Conservation (phyloP, 2,329 filamentous ascomycete genomes). For the Fusarium sp. region DNA sequence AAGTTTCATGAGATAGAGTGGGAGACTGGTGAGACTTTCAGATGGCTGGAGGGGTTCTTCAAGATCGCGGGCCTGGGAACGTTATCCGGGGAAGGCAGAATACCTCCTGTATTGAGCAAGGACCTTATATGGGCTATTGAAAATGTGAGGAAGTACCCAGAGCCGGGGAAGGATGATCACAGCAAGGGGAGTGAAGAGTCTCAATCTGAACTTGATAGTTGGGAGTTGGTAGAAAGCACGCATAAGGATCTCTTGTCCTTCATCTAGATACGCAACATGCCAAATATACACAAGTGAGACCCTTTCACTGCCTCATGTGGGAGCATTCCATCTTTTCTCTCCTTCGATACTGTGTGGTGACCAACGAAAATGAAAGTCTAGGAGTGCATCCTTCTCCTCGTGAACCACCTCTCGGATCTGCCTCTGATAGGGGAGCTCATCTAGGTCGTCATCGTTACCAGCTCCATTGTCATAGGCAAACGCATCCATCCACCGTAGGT, state of each 20-base stretch:
- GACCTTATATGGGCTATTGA: slow-evolving; percentile 59
- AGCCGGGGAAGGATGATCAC: slow-evolving; percentile 39
- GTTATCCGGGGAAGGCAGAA: slow-evolving; percentile 56
- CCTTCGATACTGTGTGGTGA: background rate
- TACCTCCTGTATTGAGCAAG: slow-evolving; percentile 55
- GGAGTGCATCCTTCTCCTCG: background rate
- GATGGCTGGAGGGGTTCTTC: slow-evolving; percentile 58
- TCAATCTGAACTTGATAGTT: background rate
- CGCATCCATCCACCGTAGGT: background rate
- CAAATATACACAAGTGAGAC: background rate
- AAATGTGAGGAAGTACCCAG: slow-evolving; percentile 58
- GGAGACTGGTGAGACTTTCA: slow-evolving; percentile 60
- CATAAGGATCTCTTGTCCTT: background rate
- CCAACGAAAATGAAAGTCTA: background rate
- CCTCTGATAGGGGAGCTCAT: background rate
- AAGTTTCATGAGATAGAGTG: slow-evolving; percentile 64
- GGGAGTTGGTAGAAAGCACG: slow-evolving; percentile 21
- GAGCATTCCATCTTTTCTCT: background rate
- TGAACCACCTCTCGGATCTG: fast-evolving
- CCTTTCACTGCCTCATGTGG: background rate
- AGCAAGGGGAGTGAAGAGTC: background rate
- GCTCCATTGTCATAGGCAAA: background rate
- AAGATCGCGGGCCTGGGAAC: slow-evolving; percentile 59
- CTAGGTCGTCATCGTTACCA: background rate
- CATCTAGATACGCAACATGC: background rate